Percentiles rank a stretch among this genome's conserved stretches.
Evolutionary conservation across 495 filamentous ascomycete species (phyloP).

Genomic region (Lophiostoma macrostomum): DNA sequence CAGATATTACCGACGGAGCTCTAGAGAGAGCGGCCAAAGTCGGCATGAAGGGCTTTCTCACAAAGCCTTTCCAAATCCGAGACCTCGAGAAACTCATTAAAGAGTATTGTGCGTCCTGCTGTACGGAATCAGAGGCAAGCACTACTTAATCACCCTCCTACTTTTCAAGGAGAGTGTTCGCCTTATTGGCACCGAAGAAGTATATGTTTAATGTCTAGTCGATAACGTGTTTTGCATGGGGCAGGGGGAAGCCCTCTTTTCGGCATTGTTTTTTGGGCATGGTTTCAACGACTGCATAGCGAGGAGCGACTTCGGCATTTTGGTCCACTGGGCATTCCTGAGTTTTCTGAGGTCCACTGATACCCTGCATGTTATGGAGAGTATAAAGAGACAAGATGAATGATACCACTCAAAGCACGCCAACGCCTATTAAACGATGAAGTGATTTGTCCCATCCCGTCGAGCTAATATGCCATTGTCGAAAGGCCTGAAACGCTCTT

Average conservation of each 20-base stretch:
- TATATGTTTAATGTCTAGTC: too few relatives aligned
- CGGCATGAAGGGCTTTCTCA: conserved; percentile 76
- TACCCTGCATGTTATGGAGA: conserved; percentile 2
- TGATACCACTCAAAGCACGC: background rate
- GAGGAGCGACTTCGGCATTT: background rate
- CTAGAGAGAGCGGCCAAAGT: conserved; percentile 60
- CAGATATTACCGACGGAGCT: conserved; percentile 69
- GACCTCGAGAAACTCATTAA: conserved; percentile 67
- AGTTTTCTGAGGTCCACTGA: too few relatives aligned
- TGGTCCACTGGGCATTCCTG: background rate
- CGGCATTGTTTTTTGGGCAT: background rate
- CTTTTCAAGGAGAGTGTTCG: too few relatives aligned
- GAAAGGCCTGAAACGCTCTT: too few relatives aligned
- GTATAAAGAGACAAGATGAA: background rate
- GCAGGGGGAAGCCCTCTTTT: background rate
- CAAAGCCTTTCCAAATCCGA: conserved; percentile 72
- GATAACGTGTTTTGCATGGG: too few relatives aligned
- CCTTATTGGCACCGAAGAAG: too few relatives aligned
- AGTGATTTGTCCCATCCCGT: too few relatives aligned
- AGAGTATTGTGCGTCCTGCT: conserved; percentile 53
- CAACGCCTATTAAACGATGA: too few relatives aligned
- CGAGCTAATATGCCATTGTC: too few relatives aligned
- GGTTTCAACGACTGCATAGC: conserved; percentile 5
- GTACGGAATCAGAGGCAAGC: background rate
- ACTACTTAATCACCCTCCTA: conserved; percentile 1